phyloP scores from a whole-genome alignment of 208 protist species.

The Leishmania tarentolae region DNA sequence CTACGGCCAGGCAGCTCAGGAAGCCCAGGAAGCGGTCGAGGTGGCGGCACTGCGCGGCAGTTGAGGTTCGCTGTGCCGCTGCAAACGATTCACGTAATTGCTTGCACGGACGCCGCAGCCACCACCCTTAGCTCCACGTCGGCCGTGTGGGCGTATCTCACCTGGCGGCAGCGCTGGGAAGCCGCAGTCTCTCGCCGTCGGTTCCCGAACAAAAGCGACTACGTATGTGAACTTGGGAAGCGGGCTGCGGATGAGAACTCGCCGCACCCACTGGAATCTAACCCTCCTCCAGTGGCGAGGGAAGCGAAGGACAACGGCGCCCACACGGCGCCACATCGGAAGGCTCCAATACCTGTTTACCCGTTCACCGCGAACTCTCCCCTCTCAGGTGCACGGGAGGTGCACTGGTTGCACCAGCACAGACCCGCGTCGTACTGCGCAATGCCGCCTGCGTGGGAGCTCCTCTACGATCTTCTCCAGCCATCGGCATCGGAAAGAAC shows the following conservation, averaged over 20 bases:
- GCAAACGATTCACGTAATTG: slow-evolving; percentile 21
- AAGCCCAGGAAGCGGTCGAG: background rate
- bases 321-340: background rate
- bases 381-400: slow-evolving; percentile 6
- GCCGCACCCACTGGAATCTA: background rate
- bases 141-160: slow-evolving; percentile 18
- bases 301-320: background rate
- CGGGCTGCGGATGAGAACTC: background rate
- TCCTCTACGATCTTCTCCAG: slow-evolving; percentile 20
- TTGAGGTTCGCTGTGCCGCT: slow-evolving; percentile 13
- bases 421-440: slow-evolving; percentile 22
- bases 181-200: slow-evolving; percentile 20
- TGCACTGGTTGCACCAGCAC: slow-evolving; percentile 6
- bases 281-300: background rate
- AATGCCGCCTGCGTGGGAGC: slow-evolving; percentile 26
- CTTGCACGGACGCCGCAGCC: background rate
- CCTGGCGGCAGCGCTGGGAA: slow-evolving; percentile 33
- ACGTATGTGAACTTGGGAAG: slow-evolving; percentile 10
- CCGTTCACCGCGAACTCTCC: slow-evolving; percentile 7
- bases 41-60: slow-evolving; percentile 1
- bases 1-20: background rate
- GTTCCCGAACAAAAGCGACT: slow-evolving; percentile 4
- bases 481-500: background rate
- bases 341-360: background rate
- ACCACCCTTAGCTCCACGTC: background rate